phyloP scores from a whole-genome alignment of 495 filamentous ascomycete species.

The Symbiotaphrina buchneri region DNA sequence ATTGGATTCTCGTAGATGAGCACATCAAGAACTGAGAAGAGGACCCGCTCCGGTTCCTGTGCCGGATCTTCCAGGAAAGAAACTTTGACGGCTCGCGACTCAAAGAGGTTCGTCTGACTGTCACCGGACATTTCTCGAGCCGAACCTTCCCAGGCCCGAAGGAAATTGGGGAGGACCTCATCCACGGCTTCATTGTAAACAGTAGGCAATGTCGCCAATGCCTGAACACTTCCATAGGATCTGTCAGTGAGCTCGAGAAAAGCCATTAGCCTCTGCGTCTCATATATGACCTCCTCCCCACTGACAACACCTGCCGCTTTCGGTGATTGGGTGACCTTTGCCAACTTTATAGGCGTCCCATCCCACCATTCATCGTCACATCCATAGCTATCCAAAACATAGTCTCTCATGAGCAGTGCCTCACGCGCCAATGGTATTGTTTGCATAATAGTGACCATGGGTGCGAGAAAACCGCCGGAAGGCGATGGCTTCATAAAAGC shows the following conservation, averaged over 20 bases:
- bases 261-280: constrained; percentile 63
- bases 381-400: constrained; percentile 36
- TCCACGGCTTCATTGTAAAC: constrained; percentile 10
- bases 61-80: constrained; percentile 12
- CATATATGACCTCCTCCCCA: constrained; percentile 23
- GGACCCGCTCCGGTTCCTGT: constrained; percentile 8
- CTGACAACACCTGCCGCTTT: constrained; percentile 13
- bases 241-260: constrained; percentile 62
- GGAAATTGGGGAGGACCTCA: constrained; percentile 7
- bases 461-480: constrained; percentile 34
- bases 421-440: constrained; percentile 65
- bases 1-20: constrained; percentile 16
- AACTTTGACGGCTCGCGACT: constrained; percentile 5
- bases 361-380: constrained; percentile 68
- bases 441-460: constrained; percentile 58
- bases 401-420: constrained; percentile 33
- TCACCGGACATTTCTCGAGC: constrained; percentile 12
- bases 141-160: constrained; percentile 10
- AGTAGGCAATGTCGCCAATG: constrained; percentile 21
- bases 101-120: constrained; percentile 6
- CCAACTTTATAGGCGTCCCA: constrained; percentile 35
- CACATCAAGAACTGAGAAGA: constrained; percentile 20
- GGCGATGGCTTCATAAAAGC: constrained; percentile 51
- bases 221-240: constrained; percentile 59
- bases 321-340: constrained; percentile 32